phyloP scores from a whole-genome alignment of 164 flowering plant genomes.

The Vitis labrusca region DNA sequence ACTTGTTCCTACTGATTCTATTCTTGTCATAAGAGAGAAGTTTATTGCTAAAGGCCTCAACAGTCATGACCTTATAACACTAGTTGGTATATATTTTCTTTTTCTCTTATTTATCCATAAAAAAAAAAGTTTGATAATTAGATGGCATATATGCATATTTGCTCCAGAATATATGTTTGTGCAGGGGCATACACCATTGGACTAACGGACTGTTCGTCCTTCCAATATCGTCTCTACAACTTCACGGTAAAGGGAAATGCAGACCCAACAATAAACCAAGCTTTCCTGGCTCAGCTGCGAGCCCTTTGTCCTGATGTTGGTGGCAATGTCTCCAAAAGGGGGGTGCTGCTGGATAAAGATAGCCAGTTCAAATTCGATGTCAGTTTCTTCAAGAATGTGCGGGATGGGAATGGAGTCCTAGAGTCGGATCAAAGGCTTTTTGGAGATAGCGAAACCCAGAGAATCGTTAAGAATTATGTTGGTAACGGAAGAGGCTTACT shows the following conservation, averaged over 20 bases:
- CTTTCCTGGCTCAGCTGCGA: constrained; percentile 38
- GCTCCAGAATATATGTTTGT: background rate
- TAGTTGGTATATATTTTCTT: constrained; percentile 48
- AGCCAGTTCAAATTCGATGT: constrained; percentile 53
- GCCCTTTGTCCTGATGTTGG: constrained; percentile 40
- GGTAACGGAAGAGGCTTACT: constrained; percentile 59
- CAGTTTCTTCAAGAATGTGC: constrained; percentile 61
- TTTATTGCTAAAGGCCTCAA: constrained; percentile 66
- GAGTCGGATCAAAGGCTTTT: constrained; percentile 81
- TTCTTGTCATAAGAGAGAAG: constrained; percentile 56
- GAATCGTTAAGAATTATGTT: constrained; percentile 47
- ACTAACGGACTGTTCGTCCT: constrained; percentile 56
- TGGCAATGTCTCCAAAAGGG: constrained; percentile 53
- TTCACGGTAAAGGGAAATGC: constrained; percentile 64
- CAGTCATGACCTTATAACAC: constrained; percentile 70
- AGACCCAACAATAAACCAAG: constrained; percentile 59
- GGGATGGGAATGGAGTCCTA: constrained; percentile 59
- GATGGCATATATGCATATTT: too few species aligned
- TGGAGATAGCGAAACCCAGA: constrained; percentile 45
- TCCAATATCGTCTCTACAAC: constrained; percentile 69
- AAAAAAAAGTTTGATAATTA: too few species aligned
- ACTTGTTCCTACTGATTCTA: constrained; percentile 57
- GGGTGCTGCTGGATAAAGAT: constrained; percentile 58
- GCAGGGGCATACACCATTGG: constrained; percentile 85
- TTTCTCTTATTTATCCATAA: background rate